Base-by-base conservation (phyloP, 2,329 filamentous ascomycete species). In the Trichoderma sp. region DNA sequence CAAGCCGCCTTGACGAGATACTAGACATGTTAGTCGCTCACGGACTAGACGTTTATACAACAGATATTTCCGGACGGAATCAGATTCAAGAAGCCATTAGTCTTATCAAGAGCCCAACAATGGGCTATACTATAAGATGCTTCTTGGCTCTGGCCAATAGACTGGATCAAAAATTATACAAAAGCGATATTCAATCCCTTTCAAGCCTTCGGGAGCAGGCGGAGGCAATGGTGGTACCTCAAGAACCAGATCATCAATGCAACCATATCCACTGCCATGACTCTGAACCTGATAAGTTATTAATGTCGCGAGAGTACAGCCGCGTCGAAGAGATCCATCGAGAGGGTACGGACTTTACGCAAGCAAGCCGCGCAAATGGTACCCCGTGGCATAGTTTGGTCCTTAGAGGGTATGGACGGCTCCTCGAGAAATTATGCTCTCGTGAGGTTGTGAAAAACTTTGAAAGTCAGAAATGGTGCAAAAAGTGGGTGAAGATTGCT, bases 21-120 rank as follows among this genome's bases (percentile, higher is more conserved):
- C 21, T 77, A 12, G 72, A 75, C 4, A 70, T 77, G 73, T 57
- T 78, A 1, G 58, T 75, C 36, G 14, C 73, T n/a, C 30, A 72
- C 36, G 73, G 73, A 3, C 71, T 70, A 11, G 53, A 76, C 15
- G 7, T 70, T 11, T 70, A 71, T 58, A 14, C 6, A 18, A 51
- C 15, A 39, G 24, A 43, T 24, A 26, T 15, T 3, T 15, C 14
- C 4, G 36, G 56, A n/a, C 56, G 15, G 2, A 34, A 39, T 4
- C 36, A 43, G 60, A 26, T 63, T 36, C 36, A 32, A 32, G 39
- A 30, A 21, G 36, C 32, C 15, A 36, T 56, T 36, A 39, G 7
- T n/a, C 15, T 24, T 47, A 64, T 63, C 36, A 21, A 63, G 21
- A 26, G n/a, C 32, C 36, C 60, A 18, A 43, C 60, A 43, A 63